Percentiles rank a stretch among this genome's conserved stretches.
phyloP scores from a whole-genome alignment of 75 land plant genomes.

The Cryptomeria japonica region DNA sequence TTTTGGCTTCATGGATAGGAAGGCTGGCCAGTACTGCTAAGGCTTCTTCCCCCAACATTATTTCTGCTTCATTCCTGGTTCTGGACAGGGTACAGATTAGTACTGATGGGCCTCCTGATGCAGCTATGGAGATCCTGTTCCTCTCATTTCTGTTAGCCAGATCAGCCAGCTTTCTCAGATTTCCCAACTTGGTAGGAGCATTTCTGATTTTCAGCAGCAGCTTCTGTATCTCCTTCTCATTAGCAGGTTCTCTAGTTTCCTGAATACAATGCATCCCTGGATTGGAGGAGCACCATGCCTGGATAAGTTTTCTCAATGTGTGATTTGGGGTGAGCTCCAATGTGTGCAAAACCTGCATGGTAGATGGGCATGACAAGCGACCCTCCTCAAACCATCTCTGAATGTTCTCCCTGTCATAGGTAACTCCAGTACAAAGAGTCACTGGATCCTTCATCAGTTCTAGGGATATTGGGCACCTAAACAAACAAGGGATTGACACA shows the following conservation, averaged over 20 bases:
- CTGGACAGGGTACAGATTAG: neutral
- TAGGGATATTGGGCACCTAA: constrained; percentile 64
- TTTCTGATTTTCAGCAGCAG: neutral
- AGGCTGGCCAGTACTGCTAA: neutral
- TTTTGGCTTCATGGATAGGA: neutral
- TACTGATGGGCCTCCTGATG: constrained; percentile 2
- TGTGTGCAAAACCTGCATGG: constrained; percentile 42
- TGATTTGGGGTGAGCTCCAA: constrained; percentile 58
- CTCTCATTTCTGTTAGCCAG: constrained; percentile 51
- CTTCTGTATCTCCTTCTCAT: neutral
- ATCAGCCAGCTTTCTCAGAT: constrained; percentile 24
- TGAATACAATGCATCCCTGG: constrained; percentile 24
- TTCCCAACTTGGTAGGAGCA: neutral
- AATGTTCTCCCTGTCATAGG: constrained; percentile 61
- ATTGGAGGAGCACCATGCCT: constrained; percentile 52
- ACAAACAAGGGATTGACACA: constrained; percentile 35
- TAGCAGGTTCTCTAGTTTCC: constrained; percentile 16
- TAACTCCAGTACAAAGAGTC: constrained; percentile 58
- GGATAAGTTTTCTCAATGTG: constrained; percentile 53
- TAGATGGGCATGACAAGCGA: constrained; percentile 49
- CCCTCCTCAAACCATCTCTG: constrained; percentile 50
- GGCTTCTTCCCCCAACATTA: neutral
- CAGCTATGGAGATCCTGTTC: constrained; percentile 40
- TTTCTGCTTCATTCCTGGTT: neutral
- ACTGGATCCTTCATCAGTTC: constrained; percentile 70